Evolutionary conservation across 371 early-diverging fungal genomes (phyloP).

Genomic region (Zancudomyces culisetae): DNA sequence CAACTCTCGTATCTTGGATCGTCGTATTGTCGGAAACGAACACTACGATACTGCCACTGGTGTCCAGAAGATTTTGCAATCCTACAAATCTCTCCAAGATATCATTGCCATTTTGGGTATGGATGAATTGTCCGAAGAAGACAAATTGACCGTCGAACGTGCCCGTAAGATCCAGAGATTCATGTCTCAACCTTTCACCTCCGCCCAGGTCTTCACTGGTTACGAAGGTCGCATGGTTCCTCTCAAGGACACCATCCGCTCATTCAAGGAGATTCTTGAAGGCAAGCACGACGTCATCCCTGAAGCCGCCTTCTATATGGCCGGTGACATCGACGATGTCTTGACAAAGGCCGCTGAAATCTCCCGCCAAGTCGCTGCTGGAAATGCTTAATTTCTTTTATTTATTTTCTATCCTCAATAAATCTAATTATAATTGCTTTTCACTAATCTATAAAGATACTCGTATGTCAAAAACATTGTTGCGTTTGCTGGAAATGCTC

Average conservation of each 20-base stretch:
- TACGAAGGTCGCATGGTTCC: slow-evolving; percentile 88
- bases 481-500: slow-evolving; percentile 81
- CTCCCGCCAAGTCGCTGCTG: slow-evolving; percentile 38
- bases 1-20: slow-evolving; percentile 94
- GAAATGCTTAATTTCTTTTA: slow-evolving; percentile 3
- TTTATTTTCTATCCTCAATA: neutral
- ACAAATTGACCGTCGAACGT: slow-evolving; percentile 93
- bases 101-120: slow-evolving; percentile 95
- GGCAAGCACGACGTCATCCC: slow-evolving; percentile 91
- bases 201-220: slow-evolving; percentile 95
- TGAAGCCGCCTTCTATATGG: slow-evolving; percentile 96
- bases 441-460: neutral
- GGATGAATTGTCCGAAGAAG: slow-evolving; percentile 96
- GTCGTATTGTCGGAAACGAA: slow-evolving; percentile 86
- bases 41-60: slow-evolving; percentile 90
- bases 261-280: slow-evolving; percentile 88
- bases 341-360: slow-evolving; percentile 82
- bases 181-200: slow-evolving; percentile 95
- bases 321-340: slow-evolving; percentile 91
- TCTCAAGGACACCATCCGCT: slow-evolving; percentile 86
- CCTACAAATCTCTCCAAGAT: slow-evolving; percentile 95
- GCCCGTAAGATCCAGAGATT: slow-evolving; percentile 90
- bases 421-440: too few relatives aligned
- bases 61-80: slow-evolving; percentile 88
- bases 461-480: slow-evolving; percentile 71